Evolutionary conservation across 805 yeast genomes (phyloP).

Genomic region (Yarrowia phangngaensis): DNA sequence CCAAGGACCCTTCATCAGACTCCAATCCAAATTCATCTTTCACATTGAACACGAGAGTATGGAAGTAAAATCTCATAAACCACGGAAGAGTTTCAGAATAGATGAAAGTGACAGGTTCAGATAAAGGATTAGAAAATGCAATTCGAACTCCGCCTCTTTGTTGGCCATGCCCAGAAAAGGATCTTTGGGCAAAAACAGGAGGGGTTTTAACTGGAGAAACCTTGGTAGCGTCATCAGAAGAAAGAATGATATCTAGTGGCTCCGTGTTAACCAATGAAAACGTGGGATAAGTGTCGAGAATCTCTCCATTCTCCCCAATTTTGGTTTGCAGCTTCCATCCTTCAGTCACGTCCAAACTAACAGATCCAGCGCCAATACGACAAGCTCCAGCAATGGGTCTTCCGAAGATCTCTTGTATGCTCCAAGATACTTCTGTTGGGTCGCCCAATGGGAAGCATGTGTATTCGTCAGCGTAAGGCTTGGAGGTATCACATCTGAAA

Average conservation of each 20-base stretch:
- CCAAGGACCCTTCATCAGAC: conserved; percentile 42
- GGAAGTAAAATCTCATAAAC: conserved; percentile 81
- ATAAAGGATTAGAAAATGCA: conserved; percentile 65
- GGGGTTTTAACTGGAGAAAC: conserved; percentile 47
- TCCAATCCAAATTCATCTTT: conserved; percentile 21
- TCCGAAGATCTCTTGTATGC: conserved; percentile 67
- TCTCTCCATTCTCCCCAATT: conserved; percentile 11
- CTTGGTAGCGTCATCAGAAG: conserved; percentile 46
- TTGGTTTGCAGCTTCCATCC: conserved; percentile 27
- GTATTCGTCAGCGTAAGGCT: conserved; percentile 52
- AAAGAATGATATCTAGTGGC: conserved; percentile 35
- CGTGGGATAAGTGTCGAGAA: conserved; percentile 18
- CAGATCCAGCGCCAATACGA: conserved; percentile 45
- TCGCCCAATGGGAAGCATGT: conserved; percentile 77
- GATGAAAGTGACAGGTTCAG: conserved; percentile 48
- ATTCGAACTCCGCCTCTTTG: conserved; percentile 86
- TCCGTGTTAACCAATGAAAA: conserved; percentile 6
- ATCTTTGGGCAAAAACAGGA: conserved; percentile 72
- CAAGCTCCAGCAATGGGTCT: conserved; percentile 61
- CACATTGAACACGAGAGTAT: conserved; percentile 50
- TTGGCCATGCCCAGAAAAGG: conserved; percentile 87
- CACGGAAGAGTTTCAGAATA: conserved; percentile 87
- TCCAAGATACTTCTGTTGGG: conserved; percentile 46
- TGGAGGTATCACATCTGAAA: conserved; percentile 68
- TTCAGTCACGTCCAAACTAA: conserved; percentile 38